Evolutionary conservation across 768 basidiomycete species (phyloP).

Genomic region (Lactifluus pinguis): DNA sequence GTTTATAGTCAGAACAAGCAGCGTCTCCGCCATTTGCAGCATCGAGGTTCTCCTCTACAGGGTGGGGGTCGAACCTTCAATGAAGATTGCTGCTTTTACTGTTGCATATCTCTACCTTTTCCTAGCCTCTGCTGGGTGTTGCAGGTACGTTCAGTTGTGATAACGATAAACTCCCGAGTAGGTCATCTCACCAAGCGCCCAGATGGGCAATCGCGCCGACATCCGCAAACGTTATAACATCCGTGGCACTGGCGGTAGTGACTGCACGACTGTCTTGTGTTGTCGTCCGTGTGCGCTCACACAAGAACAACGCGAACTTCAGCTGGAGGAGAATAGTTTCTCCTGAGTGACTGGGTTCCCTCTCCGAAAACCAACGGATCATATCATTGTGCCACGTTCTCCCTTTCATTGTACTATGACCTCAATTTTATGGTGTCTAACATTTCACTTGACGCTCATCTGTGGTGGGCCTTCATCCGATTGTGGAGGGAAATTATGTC

Average conservation of each 20-base stretch:
- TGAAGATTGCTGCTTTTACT: constrained; percentile 33
- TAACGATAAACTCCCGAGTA: not conserved
- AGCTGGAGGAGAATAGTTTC: constrained; percentile 37
- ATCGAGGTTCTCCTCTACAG: constrained; percentile 32
- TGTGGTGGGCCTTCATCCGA: not conserved
- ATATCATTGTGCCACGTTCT: not conserved
- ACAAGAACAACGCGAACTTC: constrained; percentile 40
- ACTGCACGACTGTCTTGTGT: constrained; percentile 34
- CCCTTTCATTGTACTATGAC: not conserved
- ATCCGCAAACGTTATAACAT: constrained; percentile 39
- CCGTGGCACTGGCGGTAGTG: constrained; percentile 34
- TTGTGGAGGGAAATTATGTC: not conserved
- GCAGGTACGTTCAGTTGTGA: constrained; percentile 27
- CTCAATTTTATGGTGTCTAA: not conserved
- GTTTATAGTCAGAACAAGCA: constrained; percentile 33
- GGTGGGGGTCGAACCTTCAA: constrained; percentile 28
- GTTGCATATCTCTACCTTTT: constrained; percentile 25
- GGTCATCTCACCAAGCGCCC: constrained; percentile 18
- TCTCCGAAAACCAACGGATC: not conserved
- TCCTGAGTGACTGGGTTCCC: not conserved
- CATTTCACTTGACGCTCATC: not conserved
- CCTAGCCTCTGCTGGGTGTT: constrained; percentile 33
- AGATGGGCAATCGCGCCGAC: constrained; percentile 31
- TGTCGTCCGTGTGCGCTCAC: constrained; percentile 41
- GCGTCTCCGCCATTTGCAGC: constrained; percentile 33